phyloP scores from a whole-genome alignment of 176 grass and related monocot genomes.

The Cocos nucifera region DNA sequence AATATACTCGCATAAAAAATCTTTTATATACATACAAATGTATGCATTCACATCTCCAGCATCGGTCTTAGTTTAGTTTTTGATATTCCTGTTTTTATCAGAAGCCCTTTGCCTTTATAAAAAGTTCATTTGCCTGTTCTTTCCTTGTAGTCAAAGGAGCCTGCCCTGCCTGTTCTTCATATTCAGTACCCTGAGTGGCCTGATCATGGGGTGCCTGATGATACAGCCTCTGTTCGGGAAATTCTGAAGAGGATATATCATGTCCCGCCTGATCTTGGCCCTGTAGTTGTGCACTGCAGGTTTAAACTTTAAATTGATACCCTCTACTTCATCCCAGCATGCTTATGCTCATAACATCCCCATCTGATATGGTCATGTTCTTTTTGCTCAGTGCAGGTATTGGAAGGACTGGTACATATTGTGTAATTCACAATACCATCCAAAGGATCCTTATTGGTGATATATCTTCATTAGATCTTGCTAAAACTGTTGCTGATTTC shows the following conservation, averaged over 20 bases:
- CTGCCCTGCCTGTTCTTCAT: conserved; percentile 51
- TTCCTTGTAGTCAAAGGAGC: conserved; percentile 31
- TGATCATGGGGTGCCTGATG: conserved; percentile 77
- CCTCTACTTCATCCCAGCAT: not conserved
- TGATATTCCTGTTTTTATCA: not conserved
- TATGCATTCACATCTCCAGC: too few species aligned
- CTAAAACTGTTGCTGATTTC: conserved; percentile 51
- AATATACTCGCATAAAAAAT: too few species aligned
- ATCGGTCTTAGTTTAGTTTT: not conserved
- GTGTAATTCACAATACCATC: conserved; percentile 72
- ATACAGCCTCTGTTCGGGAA: conserved; percentile 33
- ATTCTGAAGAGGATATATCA: conserved; percentile 55
- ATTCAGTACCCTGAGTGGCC: conserved; percentile 81
- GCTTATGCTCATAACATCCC: not conserved
- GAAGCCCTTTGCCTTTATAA: not conserved
- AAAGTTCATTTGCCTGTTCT: not conserved
- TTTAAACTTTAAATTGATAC: conserved; percentile 7
- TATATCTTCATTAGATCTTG: conserved; percentile 33
- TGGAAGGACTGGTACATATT: conserved; percentile 82
- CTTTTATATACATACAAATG: too few species aligned
- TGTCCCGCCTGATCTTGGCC: conserved; percentile 28
- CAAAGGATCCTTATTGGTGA: conserved; percentile 69
- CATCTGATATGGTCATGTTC: conserved; percentile 18
- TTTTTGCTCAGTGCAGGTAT: conserved; percentile 70
- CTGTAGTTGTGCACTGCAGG: conserved; percentile 97